Percentiles rank a stretch among this genome's conserved stretches.
Conservation (phyloP, 129 eudicot species). For the Calendula officinalis region DNA sequence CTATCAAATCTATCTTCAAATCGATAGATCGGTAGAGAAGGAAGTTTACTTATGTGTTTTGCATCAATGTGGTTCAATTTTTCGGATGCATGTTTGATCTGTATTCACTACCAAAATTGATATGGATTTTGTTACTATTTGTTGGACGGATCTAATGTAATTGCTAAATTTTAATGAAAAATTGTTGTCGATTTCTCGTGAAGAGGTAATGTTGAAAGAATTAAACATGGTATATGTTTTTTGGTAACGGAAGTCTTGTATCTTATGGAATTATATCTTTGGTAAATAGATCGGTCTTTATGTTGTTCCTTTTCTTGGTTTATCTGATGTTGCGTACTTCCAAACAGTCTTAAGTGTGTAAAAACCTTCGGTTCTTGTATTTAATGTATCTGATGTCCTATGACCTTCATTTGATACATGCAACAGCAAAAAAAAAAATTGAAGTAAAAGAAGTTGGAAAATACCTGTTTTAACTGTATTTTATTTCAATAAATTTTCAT, state of each 20-base stretch:
- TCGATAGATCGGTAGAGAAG: conserved; percentile 5
- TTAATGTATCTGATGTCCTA: background rate
- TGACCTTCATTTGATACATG: background rate
- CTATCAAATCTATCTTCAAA: too few relatives aligned
- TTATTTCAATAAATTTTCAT: background rate
- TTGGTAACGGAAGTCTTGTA: background rate
- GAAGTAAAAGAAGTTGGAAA: too few relatives aligned
- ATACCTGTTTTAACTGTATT: background rate
- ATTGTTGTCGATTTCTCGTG: conserved; percentile 8
- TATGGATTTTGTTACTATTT: conserved; percentile 20
- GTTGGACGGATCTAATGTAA: conserved; percentile 10
- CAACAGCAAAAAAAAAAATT: too few relatives aligned
- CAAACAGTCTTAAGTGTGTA: too few relatives aligned
- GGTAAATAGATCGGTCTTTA: conserved; percentile 7
- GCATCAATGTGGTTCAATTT: conserved; percentile 16
- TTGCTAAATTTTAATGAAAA: background rate
- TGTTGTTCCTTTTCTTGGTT: conserved; percentile 14
- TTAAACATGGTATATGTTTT: background rate
- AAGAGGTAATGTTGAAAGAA: background rate
- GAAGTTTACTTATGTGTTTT: conserved; percentile 22
- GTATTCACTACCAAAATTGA: background rate
- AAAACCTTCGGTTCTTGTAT: background rate
- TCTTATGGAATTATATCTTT: conserved; percentile 2
- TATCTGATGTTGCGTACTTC: background rate
- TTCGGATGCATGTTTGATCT: conserved; percentile 12